phyloP scores from a whole-genome alignment of 164 flowering plant genomes.

The Protea cynaroides region DNA sequence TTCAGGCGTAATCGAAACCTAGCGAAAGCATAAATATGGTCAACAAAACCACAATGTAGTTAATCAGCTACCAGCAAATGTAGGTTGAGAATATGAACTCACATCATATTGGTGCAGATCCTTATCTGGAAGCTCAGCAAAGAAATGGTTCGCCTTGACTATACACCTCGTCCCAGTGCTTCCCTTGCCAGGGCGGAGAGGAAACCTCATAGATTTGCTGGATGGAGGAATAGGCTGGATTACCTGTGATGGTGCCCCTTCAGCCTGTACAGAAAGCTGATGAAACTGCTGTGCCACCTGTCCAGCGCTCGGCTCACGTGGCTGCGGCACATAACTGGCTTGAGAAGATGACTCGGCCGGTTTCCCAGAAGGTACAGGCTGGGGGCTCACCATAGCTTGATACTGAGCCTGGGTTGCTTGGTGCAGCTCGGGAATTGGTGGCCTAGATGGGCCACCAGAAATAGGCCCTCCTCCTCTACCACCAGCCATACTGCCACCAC shows the following conservation, averaged over 20 bases:
- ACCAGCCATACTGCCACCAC: slow-evolving; percentile 21
- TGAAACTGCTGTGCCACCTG: slow-evolving; percentile 37
- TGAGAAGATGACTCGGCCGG: slow-evolving; percentile 23
- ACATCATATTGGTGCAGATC: slow-evolving; percentile 89
- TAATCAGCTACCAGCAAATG: background rate
- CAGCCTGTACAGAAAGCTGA: slow-evolving; percentile 33
- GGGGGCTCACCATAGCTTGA: slow-evolving; percentile 35
- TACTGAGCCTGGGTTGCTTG: slow-evolving; percentile 56
- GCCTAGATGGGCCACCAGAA: slow-evolving; percentile 38
- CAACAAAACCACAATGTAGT: background rate
- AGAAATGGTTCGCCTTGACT: slow-evolving; percentile 82
- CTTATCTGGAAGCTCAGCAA: slow-evolving; percentile 75
- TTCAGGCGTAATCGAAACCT: slow-evolving; percentile 92
- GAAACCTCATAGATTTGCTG: slow-evolving; percentile 62
- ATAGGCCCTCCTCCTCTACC: slow-evolving; percentile 35
- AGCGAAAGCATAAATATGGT: background rate
- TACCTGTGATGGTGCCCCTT: slow-evolving; percentile 26
- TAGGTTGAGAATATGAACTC: slow-evolving; percentile 9
- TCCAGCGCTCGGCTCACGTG: slow-evolving; percentile 20
- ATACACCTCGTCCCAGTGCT: slow-evolving; percentile 50
- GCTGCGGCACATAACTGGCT: slow-evolving; percentile 40
- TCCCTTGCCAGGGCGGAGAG: slow-evolving; percentile 75
- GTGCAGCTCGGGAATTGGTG: slow-evolving; percentile 76
- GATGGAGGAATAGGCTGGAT: slow-evolving; percentile 38
- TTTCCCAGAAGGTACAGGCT: slow-evolving; percentile 20